These are phyloP conservation scores for Talaromyces pinophilus DNA, from an alignment of 2,329 filamentous ascomycete genomes.

Conservation along the genomic window DNA sequence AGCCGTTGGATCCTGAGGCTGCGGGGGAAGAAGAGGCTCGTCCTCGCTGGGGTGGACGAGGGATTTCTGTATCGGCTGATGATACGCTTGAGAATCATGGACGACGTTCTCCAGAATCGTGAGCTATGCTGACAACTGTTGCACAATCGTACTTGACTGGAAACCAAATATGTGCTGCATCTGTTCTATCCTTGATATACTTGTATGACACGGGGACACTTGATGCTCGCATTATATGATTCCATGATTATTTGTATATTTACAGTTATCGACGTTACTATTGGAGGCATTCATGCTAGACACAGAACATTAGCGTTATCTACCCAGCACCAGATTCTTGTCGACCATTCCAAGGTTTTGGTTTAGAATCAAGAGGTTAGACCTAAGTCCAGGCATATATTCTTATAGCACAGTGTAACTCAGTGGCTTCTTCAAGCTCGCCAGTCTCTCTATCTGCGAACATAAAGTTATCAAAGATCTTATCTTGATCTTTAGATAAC, in stretches of 20 bases:
- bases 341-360: not conserved
- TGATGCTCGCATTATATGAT: not conserved
- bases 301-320: not conserved
- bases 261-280: not conserved
- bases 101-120: constrained; percentile 2
- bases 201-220: not conserved
- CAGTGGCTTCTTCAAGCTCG: too few species aligned
- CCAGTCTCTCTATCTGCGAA: too few species aligned
- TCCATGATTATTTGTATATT: not conserved
- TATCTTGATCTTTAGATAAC: too few species aligned
- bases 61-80: constrained; percentile 62
- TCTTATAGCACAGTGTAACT: too few species aligned
- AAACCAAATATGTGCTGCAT: not conserved
- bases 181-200: not conserved
- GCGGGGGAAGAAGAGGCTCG: constrained; percentile 39
- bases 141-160: not conserved
- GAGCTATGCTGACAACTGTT: not conserved
- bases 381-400: too few species aligned
- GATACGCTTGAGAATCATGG: constrained; percentile 44
- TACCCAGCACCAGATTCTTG: not conserved
- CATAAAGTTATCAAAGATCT: too few species aligned
- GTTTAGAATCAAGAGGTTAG: too few species aligned
- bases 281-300: not conserved
- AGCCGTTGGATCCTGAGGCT: constrained; percentile 37
- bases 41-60: constrained; percentile 57